Evolutionary conservation across 1,284 basidiomycete genomes (phyloP).

Genomic region (Lignosus rhinocerotis): DNA sequence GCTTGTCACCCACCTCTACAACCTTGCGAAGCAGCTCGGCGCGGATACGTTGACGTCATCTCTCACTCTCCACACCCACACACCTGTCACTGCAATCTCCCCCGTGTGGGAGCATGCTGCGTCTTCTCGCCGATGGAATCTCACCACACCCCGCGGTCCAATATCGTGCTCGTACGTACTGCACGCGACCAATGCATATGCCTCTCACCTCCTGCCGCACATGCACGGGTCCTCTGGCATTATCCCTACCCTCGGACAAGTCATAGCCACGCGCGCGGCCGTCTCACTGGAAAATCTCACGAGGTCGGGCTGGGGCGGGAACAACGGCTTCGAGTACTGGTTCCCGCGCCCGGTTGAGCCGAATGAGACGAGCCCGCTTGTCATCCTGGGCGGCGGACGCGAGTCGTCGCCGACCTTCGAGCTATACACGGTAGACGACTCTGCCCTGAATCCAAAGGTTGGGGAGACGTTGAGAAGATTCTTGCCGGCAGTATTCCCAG

Average conservation of each 20-base stretch:
- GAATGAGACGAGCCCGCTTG: constrained; percentile 43
- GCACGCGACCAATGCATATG: constrained; percentile 83
- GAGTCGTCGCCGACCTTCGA: constrained; percentile 51
- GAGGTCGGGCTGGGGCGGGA: constrained; percentile 29
- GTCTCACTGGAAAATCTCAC: constrained; percentile 38
- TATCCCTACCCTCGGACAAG: constrained; percentile 74
- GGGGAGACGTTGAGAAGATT: constrained; percentile 54
- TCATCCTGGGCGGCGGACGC: constrained; percentile 77
- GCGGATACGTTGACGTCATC: constrained; percentile 36
- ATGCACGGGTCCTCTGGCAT: constrained; percentile 55
- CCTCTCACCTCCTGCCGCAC: constrained; percentile 64
- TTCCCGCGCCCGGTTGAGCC: constrained; percentile 64
- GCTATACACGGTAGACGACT: constrained; percentile 62
- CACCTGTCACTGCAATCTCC: constrained; percentile 57
- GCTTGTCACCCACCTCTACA: constrained; percentile 66
- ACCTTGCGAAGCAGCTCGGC: constrained; percentile 35
- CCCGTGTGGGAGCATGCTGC: constrained; percentile 14
- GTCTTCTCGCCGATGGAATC: constrained; percentile 42
- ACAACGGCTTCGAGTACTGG: constrained; percentile 73
- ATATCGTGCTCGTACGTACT: constrained; percentile 62
- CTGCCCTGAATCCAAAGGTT: constrained; percentile 47
- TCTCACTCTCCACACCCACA: constrained; percentile 66
- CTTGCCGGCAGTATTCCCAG: constrained; percentile 60
- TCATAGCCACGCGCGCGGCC: constrained; percentile 60
- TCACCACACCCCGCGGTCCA: constrained; percentile 61